Base-by-base conservation (phyloP, 2,329 filamentous ascomycete species). In the Cadophora sp. region DNA sequence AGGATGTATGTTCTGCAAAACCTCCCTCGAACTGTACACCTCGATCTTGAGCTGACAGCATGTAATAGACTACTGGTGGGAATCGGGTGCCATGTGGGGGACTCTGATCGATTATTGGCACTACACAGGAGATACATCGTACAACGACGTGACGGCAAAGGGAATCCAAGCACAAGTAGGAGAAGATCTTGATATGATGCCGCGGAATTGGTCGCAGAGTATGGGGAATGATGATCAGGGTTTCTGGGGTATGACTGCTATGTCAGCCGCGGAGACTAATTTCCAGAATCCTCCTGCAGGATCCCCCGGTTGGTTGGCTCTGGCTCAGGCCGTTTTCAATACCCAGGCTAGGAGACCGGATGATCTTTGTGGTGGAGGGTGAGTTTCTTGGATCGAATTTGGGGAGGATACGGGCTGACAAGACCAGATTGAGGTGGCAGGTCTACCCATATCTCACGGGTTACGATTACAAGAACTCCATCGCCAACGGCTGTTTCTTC, bases 231-330 rank as follows among this genome's bases (percentile, higher is more conserved):
- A 78, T 68, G 76, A 78, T 73, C 76, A 78, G 69, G 76, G 91
- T 6, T 95, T 96, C 79, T 96, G 93, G 93, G 91, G 87, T n/a
- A 85, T 96, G 82, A 87, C 92, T 0, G 91, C 90, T 68, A 91
- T 96, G 83, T 85, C 87, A 11, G 93, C 93, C 2, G 90, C 91
- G 45, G 93, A 96, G 79, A 87, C 89, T 73, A 89, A 88, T 70
- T 95, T 91, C 74, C 89, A 90, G 1, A 85, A 93, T 73, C 89
- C 91, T 4, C 84, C 86, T 0, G 71, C 81, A 0, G 85, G 84
- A 66, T 76, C 89, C 62, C 88, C 91, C 0, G 88, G 91, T 68
- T 97, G 91, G 91, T 83, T 96, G n/a, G 88, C 89, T 7, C 84
- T 96, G 62, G 89, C 86, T 0, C 91, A 94, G 77, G 91, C 90